Evolutionary conservation across 805 yeast genomes (phyloP).

Genomic region (Torulaspora indica): DNA sequence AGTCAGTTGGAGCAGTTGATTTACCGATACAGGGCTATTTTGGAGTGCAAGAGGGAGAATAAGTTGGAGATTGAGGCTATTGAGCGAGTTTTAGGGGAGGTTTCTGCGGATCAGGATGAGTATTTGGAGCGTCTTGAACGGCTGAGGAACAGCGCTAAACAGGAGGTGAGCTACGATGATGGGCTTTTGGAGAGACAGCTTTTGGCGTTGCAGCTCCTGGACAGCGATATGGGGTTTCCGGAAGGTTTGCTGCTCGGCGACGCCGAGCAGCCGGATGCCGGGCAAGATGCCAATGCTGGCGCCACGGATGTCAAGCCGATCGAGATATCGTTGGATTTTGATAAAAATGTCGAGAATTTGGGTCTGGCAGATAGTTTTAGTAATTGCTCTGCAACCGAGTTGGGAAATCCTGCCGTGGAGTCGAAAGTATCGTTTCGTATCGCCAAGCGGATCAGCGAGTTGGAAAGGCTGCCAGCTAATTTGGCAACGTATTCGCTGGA

Average conservation of each 20-base stretch:
- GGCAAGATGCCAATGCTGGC: background rate
- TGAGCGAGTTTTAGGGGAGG: constrained; percentile 38
- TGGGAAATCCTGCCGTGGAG: constrained; percentile 52
- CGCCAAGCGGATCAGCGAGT: constrained; percentile 51
- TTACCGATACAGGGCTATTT: constrained; percentile 33
- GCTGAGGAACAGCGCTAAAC: constrained; percentile 28
- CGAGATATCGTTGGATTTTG: constrained; percentile 30
- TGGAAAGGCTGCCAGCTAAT: constrained; percentile 65
- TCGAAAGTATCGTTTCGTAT: constrained; percentile 50
- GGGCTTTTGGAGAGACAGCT: constrained; percentile 54
- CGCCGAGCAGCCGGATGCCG: background rate
- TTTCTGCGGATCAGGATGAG: constrained; percentile 41
- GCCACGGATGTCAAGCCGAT: constrained; percentile 20
- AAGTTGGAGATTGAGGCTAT: constrained; percentile 42
- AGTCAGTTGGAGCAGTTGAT: constrained; percentile 32
- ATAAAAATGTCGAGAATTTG: constrained; percentile 29
- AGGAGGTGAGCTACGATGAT: constrained; percentile 39
- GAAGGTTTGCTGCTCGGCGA: constrained; percentile 40
- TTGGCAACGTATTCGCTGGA: constrained; percentile 53
- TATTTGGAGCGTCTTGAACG: constrained; percentile 32
- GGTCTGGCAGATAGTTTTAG: constrained; percentile 33
- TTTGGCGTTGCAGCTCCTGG: constrained; percentile 56
- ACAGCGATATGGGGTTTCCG: constrained; percentile 64
- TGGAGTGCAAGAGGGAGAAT: constrained; percentile 25
- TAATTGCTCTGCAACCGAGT: constrained; percentile 29